Conservation (phyloP, 2,329 filamentous ascomycete species). For the Thielaviopsis euricoi region DNA sequence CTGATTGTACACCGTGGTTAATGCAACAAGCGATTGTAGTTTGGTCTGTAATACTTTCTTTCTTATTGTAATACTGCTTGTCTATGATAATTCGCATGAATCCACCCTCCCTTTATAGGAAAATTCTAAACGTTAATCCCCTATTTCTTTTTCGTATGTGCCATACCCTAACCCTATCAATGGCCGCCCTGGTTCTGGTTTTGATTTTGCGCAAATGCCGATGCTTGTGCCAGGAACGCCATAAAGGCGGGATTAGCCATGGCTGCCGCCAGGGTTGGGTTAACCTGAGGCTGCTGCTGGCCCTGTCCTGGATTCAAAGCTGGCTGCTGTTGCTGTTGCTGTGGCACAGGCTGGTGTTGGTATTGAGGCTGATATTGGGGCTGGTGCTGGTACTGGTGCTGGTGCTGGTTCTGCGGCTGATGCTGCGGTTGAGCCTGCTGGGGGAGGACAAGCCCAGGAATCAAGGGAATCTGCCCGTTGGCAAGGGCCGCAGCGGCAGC, state of each 20-base stretch:
- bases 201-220: background rate
- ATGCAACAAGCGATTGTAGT: no score
- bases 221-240: background rate
- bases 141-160: background rate
- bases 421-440: background rate
- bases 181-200: background rate
- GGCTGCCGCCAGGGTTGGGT: constrained; percentile 4
- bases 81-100: background rate
- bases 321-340: constrained; percentile 13
- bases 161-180: background rate
- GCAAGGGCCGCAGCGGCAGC: background rate
- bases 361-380: constrained; percentile 20
- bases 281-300: background rate
- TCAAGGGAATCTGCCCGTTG: background rate
- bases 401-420: background rate
- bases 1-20: no score
- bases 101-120: background rate
- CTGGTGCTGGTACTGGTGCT: constrained; percentile 13
- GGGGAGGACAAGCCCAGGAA: background rate
- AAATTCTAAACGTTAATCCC: background rate
- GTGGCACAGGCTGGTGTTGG: constrained; percentile 16
- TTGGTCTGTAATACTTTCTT: no score
- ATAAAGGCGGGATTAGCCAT: constrained; percentile 8
- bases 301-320: background rate
- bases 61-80: background rate